phyloP scores from a whole-genome alignment of 371 early-diverging fungal species.

The Zychaea mexicana region DNA sequence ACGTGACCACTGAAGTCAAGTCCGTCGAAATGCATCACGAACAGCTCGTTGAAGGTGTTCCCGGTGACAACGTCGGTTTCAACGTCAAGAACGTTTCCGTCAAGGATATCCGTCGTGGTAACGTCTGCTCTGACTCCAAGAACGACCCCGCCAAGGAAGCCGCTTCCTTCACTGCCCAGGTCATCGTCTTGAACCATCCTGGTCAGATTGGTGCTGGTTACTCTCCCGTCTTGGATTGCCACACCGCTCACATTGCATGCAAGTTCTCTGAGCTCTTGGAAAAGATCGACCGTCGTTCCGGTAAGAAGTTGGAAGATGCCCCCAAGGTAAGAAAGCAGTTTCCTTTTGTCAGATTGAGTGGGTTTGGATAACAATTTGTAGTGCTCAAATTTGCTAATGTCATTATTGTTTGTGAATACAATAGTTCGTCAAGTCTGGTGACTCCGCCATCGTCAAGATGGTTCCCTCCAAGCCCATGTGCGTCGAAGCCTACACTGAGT shows the following conservation, averaged over 20 bases:
- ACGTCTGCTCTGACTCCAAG: slow-evolving; percentile 96
- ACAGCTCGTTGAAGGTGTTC: slow-evolving; percentile 86
- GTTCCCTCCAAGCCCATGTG: slow-evolving; percentile 96
- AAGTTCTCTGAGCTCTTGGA: slow-evolving; percentile 89
- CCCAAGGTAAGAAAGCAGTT: slow-evolving; percentile 49
- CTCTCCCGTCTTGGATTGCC: slow-evolving; percentile 95
- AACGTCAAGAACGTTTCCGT: slow-evolving; percentile 97
- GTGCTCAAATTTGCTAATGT: slow-evolving; percentile 14
- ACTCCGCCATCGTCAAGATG: slow-evolving; percentile 95
- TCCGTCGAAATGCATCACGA: slow-evolving; percentile 99
- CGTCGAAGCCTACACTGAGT: slow-evolving; percentile 93
- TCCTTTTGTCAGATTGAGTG: not conserved
- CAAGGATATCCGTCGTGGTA: slow-evolving; percentile 97
- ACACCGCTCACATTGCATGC: slow-evolving; percentile 97
- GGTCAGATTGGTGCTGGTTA: slow-evolving; percentile 91
- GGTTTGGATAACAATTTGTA: not conserved
- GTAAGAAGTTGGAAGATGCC: slow-evolving; percentile 54
- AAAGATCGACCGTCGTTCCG: slow-evolving; percentile 97
- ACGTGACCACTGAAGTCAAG: slow-evolving; percentile 94
- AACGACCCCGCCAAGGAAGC: slow-evolving; percentile 96
- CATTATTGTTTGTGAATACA: not conserved
- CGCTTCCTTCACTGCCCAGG: slow-evolving; percentile 91
- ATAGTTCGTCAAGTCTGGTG: slow-evolving; percentile 87
- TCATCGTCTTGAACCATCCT: slow-evolving; percentile 96
- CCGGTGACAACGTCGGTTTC: slow-evolving; percentile 99